Evolutionary conservation across 306 rosid genomes (phyloP), one percentile per base, ranked within the genome.

Genomic region (Ormosia emarginata): DNA sequence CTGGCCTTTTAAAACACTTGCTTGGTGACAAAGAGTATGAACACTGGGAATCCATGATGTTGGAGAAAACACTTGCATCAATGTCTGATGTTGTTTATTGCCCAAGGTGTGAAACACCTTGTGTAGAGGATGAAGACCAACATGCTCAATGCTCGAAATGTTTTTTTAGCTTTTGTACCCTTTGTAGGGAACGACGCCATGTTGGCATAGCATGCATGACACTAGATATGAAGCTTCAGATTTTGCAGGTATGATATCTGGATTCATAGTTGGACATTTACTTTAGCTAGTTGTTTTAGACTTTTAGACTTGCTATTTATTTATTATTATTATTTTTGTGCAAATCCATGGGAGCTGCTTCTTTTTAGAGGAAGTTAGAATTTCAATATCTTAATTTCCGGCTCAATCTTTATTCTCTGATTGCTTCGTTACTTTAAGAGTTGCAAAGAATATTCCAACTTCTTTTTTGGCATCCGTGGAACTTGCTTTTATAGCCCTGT

Each of bases 21-120:
- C 93, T 95, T 78, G 91, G 81, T 79, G 86, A 83, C 4, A 83
- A 82, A 77, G 98, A 91, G 83, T 91, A 82, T 55, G 91, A 95
- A 71, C 94, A 89, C 47, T 93, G 98, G 98, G 98, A 95, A 77
- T 86, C 97, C 64, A 76, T 91, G 78, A 75, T 79, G 86, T 85
- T 95, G 82, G 90, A 75, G 82, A 95, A 86, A 83, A 84, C 97
- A 43, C 93, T 95, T 8, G 97, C 91, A 41, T 84, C 93, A 46
- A 95, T 95, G 98, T 61, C 94, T 50, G 98, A 95, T 86, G 69
- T 95, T 76, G 88, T 75, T 67, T 81, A 88, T 85, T 95, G 98
- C 88, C 94, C 98, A 36, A 89, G 97, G 78, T 95, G 98, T 83
- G 91, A 93, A 88, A 91, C 92, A 63, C 97, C 97, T 56, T 88